Evolutionary conservation across 306 rosid genomes (phyloP), one percentile per base, ranked within the genome.

Genomic region (Begonia loranthoides): DNA sequence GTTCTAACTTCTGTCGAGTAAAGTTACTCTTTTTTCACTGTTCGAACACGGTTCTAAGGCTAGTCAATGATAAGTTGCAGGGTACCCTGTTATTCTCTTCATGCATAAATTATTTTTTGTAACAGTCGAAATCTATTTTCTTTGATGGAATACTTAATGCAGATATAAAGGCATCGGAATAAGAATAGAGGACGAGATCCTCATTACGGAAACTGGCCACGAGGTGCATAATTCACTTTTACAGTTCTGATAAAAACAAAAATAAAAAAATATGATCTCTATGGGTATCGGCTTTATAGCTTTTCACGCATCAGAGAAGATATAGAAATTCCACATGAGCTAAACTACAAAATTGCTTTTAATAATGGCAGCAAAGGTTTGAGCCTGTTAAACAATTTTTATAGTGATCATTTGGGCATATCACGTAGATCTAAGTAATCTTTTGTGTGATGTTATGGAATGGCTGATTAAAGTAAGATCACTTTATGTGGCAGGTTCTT

Each of bases 101-200:
- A 11, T 43, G 47, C n/a, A 1, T n/a, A 2, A 43, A 10, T 1
- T 10, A 43, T 10, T 43, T 10, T 43, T 43, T 11, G 6, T 10
- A 43, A n/a, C 0, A 43, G 15, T 43, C 8, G 47, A 43, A 2
- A n/a, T 28, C 36, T 28, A 43, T 43, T 43, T 43, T 43, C 47
- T 7, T 43, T 11, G 13, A 43, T 17, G 41, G 40, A 39, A 71
- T 66, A 62, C 45, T 43, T 33, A 22, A 51, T 68, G 69, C 80
- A 90, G 95, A 66, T 82, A 70, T 60, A 73, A 17, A 60, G 94
- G 95, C 70, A 78, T 74, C 15, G 94, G 97, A 24, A 82, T 90
- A 64, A 73, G 97, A 72, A 90, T 90, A 15, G 97, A 90, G 72
- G 97, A 85, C 72, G 92, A 85, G 70, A 78, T 85, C 54, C 94